Base-by-base conservation (phyloP, 371 early-diverging fungal genomes). In the Apophysomyces ossiformis region DNA sequence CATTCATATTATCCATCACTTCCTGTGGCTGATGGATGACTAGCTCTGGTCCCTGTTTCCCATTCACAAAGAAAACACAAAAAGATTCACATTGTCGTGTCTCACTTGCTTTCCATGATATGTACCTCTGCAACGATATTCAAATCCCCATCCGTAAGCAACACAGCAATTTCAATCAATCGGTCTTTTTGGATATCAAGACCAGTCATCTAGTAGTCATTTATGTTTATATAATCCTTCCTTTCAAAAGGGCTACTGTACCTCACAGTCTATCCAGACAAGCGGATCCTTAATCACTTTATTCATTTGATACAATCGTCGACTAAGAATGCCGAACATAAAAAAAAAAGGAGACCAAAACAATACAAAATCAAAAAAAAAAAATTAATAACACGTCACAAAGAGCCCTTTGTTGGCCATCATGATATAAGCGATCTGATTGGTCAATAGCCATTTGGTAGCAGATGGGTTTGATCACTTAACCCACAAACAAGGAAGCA, bases 231-330 rank as follows among this genome's bases (percentile, higher is more conserved):
- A 26, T 26, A 26, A 26, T 26, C 32, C 21, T 57, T 64, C 11
- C 44, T 38, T 35, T 54, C 26, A 7, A 5, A 5, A 35, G 36
- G 35, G 1, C 15, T 5, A 21, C 13, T n/a, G 26, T 73, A 84
- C 89, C 76, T 94, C 95, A 69, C 94, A 92, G 70, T 96, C 96
- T 66, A 96, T 90, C 96, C 96, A 96, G 37, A 96, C 93, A 44
- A 96, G 79, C 35, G 92, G 90, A 47, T 72, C 66, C 21, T 73
- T 73, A 15, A 81, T 76, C 78, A 78, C 76, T 57, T 57, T 75
- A 21, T n/a, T 18, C 16, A 47, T 50, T 21, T 50, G 54, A 50
- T 50, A 21, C 21, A 50, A 26, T 8, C 54, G 54, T 50, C 54
- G n/a, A 9, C 18, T 21, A 21, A 50, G 21, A 21, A 50, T 18